Evolutionary conservation across 371 early-diverging fungal species (phyloP).

Genomic region (Cladochytrium tenue): DNA sequence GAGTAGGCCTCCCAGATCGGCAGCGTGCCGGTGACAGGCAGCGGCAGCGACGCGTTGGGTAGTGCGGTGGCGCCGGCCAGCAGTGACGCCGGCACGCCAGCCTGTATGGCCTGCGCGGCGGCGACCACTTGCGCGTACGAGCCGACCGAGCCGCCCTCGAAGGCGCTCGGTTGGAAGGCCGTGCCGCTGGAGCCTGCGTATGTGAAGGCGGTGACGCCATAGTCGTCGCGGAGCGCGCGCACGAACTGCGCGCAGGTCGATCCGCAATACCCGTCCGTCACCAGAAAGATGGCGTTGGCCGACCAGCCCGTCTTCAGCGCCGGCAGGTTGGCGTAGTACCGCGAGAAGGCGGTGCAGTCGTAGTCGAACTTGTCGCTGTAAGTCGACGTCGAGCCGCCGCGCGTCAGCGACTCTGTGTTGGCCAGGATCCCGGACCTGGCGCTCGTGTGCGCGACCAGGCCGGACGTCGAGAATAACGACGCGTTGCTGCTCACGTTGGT

Average conservation of each 20-base stretch:
- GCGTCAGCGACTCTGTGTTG: not conserved
- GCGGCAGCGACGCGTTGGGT: not conserved
- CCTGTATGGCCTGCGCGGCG: not conserved
- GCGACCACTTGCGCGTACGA: not conserved
- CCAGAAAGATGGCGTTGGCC: conserved; percentile 17
- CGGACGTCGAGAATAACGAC: not conserved
- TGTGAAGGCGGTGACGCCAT: conserved; percentile 25
- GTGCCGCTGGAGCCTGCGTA: conserved; percentile 22
- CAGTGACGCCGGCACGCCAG: not conserved
- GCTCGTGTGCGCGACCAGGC: not conserved
- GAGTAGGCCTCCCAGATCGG: not conserved
- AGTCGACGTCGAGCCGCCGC: not conserved
- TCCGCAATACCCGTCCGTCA: conserved; percentile 39
- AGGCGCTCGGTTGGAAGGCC: not conserved
- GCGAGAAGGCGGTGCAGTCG: not conserved
- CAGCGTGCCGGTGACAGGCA: not conserved
- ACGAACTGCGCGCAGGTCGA: conserved; percentile 34
- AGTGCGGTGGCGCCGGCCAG: not conserved
- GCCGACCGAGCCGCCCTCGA: not conserved
- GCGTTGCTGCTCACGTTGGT: not conserved
- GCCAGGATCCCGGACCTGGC: not conserved
- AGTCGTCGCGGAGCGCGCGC: conserved; percentile 22
- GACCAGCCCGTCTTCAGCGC: not conserved
- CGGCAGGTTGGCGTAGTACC: not conserved
- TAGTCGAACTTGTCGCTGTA: not conserved